Conservation (phyloP, 805 yeast genomes). For the Lipomyces mesembrius region DNA sequence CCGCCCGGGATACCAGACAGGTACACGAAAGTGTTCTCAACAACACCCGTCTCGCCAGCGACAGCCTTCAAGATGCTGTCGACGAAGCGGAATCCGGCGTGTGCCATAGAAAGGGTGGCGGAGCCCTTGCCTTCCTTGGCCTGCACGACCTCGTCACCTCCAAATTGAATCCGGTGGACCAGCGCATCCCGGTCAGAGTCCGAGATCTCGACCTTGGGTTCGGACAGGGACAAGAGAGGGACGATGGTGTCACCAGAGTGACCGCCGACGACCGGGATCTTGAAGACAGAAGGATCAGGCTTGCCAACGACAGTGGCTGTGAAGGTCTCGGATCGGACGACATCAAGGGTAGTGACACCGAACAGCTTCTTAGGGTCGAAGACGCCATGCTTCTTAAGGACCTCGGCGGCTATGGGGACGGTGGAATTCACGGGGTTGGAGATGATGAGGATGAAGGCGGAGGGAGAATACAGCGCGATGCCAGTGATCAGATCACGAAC, state of each 20-base stretch:
- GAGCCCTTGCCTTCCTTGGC: constrained; percentile 95
- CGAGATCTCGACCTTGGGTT: constrained; percentile 47
- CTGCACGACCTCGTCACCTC: constrained; percentile 95
- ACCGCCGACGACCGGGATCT: constrained; percentile 84
- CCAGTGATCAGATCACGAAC: constrained; percentile 74
- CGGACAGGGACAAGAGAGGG: constrained; percentile 66
- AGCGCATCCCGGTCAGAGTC: constrained; percentile 56
- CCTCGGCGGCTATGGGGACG: constrained; percentile 85
- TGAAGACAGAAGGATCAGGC: constrained; percentile 53
- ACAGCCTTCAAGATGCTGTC: constrained; percentile 53
- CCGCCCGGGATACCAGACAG: constrained; percentile 54
- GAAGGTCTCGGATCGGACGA: constrained; percentile 85
- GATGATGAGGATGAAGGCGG: constrained; percentile 78
- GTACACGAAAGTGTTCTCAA: constrained; percentile 37
- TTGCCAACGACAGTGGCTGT: constrained; percentile 58
- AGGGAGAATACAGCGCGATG: constrained; percentile 71
- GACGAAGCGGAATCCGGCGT: constrained; percentile 84
- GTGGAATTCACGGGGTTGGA: constrained; percentile 95
- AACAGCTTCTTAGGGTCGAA: constrained; percentile 74
- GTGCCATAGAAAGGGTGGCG: constrained; percentile 95
- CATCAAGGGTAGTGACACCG: constrained; percentile 89
- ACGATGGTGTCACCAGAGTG: constrained; percentile 95
- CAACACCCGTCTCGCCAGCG: constrained; percentile 26
- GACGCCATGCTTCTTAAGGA: constrained; percentile 67
- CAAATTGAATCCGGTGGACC: constrained; percentile 90